Evolutionary conservation across 139 green algal genomes (phyloP).

Genomic region (Picochlorum costavermella): DNA sequence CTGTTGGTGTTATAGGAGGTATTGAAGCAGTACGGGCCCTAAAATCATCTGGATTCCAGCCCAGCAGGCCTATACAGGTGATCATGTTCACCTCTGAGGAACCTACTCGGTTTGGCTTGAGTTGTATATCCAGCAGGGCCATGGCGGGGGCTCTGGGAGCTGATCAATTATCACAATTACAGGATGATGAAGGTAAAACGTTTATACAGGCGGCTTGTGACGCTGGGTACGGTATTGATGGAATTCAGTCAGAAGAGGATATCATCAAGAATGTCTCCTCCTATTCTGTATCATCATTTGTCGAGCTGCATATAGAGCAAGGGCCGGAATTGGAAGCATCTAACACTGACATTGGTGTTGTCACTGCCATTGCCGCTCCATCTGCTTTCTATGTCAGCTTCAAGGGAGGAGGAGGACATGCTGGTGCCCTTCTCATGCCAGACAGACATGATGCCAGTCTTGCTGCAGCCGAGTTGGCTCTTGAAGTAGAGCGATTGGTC

Average conservation of each 20-base stretch:
- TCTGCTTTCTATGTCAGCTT: conserved; percentile 70
- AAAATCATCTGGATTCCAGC: conserved; percentile 62
- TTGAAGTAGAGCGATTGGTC: conserved; percentile 53
- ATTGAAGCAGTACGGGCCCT: conserved; percentile 79
- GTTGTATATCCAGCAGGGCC: conserved; percentile 73
- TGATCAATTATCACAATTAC: conserved; percentile 35
- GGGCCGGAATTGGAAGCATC: conserved; percentile 72
- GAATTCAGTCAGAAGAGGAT: conserved; percentile 5
- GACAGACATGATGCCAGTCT: conserved; percentile 71
- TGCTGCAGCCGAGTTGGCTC: conserved; percentile 80
- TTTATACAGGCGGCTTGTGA: conserved; percentile 67
- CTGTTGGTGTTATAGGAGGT: conserved; percentile 80
- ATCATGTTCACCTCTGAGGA: conserved; percentile 98
- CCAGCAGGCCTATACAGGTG: conserved; percentile 44
- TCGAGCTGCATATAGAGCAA: conserved; percentile 98
- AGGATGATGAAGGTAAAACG: conserved; percentile 65
- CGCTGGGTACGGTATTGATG: conserved; percentile 33
- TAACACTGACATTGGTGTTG: conserved; percentile 71
- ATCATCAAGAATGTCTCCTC: neutral
- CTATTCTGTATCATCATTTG: conserved; percentile 55
- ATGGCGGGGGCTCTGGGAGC: conserved; percentile 55
- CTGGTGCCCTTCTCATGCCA: conserved; percentile 36
- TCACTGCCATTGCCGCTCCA: conserved; percentile 90
- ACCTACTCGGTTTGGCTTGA: conserved; percentile 85
- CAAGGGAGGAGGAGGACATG: conserved; percentile 21